Percentiles rank a stretch among this genome's conserved stretches.
These are phyloP conservation scores for Blastocystis hominis DNA, from an alignment of 352 stramenopile genomes.

Conservation along the genomic window DNA sequence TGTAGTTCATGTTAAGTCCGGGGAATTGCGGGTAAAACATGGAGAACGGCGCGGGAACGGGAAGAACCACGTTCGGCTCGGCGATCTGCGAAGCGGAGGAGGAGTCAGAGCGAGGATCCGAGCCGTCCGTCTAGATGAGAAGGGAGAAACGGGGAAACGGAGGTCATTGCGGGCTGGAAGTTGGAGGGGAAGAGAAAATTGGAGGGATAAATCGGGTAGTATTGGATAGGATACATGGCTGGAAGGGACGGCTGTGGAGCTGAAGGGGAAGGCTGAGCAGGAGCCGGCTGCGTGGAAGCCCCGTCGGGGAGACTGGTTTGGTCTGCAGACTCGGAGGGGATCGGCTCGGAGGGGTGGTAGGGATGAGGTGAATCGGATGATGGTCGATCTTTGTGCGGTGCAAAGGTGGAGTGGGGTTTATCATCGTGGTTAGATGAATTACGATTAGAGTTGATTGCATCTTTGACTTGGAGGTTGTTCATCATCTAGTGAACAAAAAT, in stretches of 20 bases:
- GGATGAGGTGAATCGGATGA: neutral
- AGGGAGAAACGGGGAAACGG: neutral
- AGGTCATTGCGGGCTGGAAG: neutral
- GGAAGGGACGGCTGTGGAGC: neutral
- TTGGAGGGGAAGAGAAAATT: neutral
- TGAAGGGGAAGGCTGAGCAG: neutral
- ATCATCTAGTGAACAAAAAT: neutral
- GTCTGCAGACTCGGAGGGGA: neutral
- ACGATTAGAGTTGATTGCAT: neutral
- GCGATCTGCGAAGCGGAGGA: neutral
- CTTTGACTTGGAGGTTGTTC: conserved; percentile 27
- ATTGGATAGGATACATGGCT: neutral
- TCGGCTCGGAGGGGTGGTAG: neutral
- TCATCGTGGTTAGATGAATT: neutral
- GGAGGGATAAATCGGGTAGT: neutral
- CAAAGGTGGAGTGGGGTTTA: neutral
- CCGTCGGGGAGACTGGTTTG: neutral
- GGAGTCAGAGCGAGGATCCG: neutral
- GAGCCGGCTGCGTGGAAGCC: neutral
- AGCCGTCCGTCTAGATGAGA: neutral
- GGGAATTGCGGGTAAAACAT: neutral
- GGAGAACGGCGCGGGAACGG: neutral
- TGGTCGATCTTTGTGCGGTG: neutral
- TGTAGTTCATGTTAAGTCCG: neutral
- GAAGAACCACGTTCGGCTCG: neutral